Evolutionary conservation across 129 eudicot genomes (phyloP).

Genomic region (carrot (Daucus carota)): DH1_v3.0 NC_030386.2:37608001-37608500

Average conservation of each 20-base stretch:
- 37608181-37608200: background rate
- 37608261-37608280: constrained; percentile 84
- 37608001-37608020: background rate
- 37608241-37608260: constrained; percentile 78
- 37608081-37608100: background rate
- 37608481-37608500: constrained; percentile 96
- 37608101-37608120: background rate
- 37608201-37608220: background rate
- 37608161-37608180: constrained; percentile 2
- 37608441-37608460: constrained; percentile 12
- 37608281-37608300: constrained; percentile 74
- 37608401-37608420: constrained; percentile 5
- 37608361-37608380: constrained; percentile 77
- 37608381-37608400: constrained; percentile 38
- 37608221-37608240: constrained; percentile 79
- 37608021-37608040: background rate
- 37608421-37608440: background rate
- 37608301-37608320: constrained; percentile 83
- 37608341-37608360: constrained; percentile 79
- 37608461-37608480: constrained; percentile 98
- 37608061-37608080: background rate
- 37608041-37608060: background rate
- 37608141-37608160: background rate
- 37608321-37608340: constrained; percentile 58
- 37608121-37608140: background rate